These are phyloP conservation scores for Dioscorea zingiberensis DNA, from an alignment of 106 monocot species.

Conservation along the genomic window DNA sequence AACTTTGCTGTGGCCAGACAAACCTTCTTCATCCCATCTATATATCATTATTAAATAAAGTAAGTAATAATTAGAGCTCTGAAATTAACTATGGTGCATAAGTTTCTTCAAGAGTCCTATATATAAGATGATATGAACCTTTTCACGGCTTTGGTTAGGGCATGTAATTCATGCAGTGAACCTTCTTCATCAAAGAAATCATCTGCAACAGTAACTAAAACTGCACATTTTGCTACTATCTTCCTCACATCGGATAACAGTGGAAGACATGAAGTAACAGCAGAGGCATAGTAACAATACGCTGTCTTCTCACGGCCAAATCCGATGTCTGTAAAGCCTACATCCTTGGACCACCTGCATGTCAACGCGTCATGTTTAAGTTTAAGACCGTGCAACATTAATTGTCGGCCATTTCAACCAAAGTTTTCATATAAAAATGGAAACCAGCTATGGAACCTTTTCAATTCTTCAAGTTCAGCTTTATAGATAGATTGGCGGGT, in stretches of 20 bases:
- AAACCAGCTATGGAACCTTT: slow-evolving; percentile 8
- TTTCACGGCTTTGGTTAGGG: slow-evolving; percentile 12
- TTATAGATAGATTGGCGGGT: slow-evolving; percentile 1
- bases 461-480: slow-evolving; percentile 18
- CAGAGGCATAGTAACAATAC: slow-evolving; percentile 11
- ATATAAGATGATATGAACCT: slow-evolving; percentile 5
- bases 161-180: slow-evolving; percentile 16
- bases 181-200: slow-evolving; percentile 34
- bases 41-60: background rate
- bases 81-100: no score
- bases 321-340: slow-evolving; percentile 15
- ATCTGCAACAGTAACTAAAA: slow-evolving; percentile 21
- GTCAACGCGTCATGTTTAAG: no score
- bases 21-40: slow-evolving; percentile 6
- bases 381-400: background rate
- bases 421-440: background rate
- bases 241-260: slow-evolving; percentile 3
- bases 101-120: background rate
- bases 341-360: slow-evolving; percentile 30
- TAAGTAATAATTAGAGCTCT: no score
- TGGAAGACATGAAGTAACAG: slow-evolving; percentile 2
- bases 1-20: slow-evolving; percentile 7
- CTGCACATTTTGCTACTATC: slow-evolving; percentile 6
- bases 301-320: slow-evolving; percentile 27
- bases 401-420: background rate